Conservation (phyloP, 768 basidiomycete species). For the Lactifluus subvellereus region DNA sequence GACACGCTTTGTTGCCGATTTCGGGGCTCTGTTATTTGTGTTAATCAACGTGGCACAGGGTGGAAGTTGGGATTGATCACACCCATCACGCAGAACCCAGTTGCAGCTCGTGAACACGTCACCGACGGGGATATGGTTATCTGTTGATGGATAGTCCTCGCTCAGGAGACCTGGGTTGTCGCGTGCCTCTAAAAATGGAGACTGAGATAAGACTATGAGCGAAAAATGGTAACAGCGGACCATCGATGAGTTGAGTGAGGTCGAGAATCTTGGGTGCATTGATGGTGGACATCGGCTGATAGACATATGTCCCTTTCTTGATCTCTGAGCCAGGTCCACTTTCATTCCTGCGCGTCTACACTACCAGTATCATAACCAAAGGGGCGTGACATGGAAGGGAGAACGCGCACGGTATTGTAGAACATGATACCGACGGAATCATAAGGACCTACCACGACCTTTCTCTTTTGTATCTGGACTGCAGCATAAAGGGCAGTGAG, state of each 20-base stretch:
- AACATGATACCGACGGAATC: conserved; percentile 88
- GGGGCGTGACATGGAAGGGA: neutral
- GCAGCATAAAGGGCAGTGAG: conserved; percentile 77
- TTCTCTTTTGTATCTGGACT: conserved; percentile 82
- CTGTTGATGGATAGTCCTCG: conserved; percentile 59
- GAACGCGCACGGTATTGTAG: conserved; percentile 80
- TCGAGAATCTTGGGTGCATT: conserved; percentile 79
- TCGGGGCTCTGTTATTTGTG: conserved; percentile 53
- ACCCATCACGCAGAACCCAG: conserved; percentile 87
- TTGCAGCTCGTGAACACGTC: conserved; percentile 91
- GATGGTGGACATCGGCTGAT: conserved; percentile 71
- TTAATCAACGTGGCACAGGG: neutral
- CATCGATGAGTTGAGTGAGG: conserved; percentile 69
- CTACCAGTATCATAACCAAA: neutral
- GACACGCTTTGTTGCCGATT: conserved; percentile 86
- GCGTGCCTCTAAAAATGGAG: conserved; percentile 47
- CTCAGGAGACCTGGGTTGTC: conserved; percentile 54
- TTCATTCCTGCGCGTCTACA: conserved; percentile 34
- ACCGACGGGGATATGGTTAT: conserved; percentile 64
- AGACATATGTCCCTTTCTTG: conserved; percentile 64
- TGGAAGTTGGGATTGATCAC: conserved; percentile 22
- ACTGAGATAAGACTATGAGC: neutral
- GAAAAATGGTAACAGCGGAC: conserved; percentile 37
- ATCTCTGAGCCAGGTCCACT: conserved; percentile 46
- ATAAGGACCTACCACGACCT: conserved; percentile 82